Evolutionary conservation across 306 rosid genomes (phyloP).

Genomic region (Macrotyloma uniflorum): DNA sequence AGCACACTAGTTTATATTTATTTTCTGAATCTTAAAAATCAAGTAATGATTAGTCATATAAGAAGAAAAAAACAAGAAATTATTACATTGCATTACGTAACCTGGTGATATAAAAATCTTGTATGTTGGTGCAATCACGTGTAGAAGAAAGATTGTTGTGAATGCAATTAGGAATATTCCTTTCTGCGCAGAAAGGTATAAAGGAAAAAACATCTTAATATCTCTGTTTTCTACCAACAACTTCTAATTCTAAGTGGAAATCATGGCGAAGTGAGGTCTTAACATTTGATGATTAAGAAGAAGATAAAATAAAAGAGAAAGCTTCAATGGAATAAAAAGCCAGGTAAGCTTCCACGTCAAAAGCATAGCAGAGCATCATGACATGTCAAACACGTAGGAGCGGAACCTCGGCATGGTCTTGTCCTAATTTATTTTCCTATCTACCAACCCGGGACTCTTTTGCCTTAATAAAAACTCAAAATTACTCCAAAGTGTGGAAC

Average conservation of each 20-base stretch:
- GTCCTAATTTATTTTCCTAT: constrained; percentile 41
- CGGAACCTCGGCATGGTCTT: constrained; percentile 13
- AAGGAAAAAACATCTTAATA: constrained; percentile 29
- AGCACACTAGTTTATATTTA: not conserved
- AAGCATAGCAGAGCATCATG: constrained; percentile 30
- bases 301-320: not conserved
- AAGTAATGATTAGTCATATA: not conserved
- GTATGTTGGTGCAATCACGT: constrained; percentile 14
- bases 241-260: constrained; percentile 27
- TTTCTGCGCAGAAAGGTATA: constrained; percentile 18
- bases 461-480: constrained; percentile 58
- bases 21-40: not conserved
- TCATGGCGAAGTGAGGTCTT: not conserved
- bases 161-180: not conserved
- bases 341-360: constrained; percentile 55
- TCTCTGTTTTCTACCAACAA: constrained; percentile 27
- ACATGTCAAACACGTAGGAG: constrained; percentile 50
- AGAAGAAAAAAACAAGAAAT: not conserved
- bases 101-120: too few relatives aligned
- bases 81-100: too few relatives aligned
- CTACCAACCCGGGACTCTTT: constrained; percentile 49
- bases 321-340: not conserved
- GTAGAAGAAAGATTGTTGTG: not conserved
- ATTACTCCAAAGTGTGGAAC: not conserved
- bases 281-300: not conserved